Percentiles rank a stretch among this genome's conserved stretches.
phyloP scores from a whole-genome alignment of 1,139 yeast species.

The Pneumocystis carinii region DNA sequence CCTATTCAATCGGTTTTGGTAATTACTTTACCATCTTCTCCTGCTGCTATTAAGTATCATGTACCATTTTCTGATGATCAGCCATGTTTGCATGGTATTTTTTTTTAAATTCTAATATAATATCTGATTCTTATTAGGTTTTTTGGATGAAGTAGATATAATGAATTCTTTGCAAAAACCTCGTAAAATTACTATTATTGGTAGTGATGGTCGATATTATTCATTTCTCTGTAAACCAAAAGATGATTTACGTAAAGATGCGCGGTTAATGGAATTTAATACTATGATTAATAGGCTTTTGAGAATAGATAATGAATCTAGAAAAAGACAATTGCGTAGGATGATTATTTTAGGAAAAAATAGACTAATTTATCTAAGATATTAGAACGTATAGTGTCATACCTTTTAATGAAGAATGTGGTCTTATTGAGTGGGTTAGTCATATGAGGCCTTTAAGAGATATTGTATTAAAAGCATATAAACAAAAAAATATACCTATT shows the following conservation, averaged over 20 bases:
- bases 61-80: constrained; percentile 37
- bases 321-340: constrained; percentile 43
- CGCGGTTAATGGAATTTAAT: constrained; percentile 84
- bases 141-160: constrained; percentile 51
- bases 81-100: constrained; percentile 3
- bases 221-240: constrained; percentile 66
- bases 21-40: constrained; percentile 42
- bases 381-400: constrained; percentile 80
- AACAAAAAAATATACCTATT: constrained; percentile 22
- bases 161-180: constrained; percentile 81
- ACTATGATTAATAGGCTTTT: constrained; percentile 69
- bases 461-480: constrained; percentile 37
- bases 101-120: neutral
- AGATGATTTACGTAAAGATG: constrained; percentile 92
- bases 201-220: constrained; percentile 61
- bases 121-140: constrained; percentile 17
- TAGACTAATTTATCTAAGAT: constrained; percentile 15
- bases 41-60: constrained; percentile 31
- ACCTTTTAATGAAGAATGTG: constrained; percentile 74
- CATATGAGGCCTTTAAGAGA: constrained; percentile 69
- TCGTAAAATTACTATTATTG: constrained; percentile 56
- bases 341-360: neutral
- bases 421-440: constrained; percentile 85
- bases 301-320: constrained; percentile 51
- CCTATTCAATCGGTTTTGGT: constrained; percentile 69